phyloP scores from a whole-genome alignment of 192 early-diverging fungal genomes.

The Coemansia sp. region DNA sequence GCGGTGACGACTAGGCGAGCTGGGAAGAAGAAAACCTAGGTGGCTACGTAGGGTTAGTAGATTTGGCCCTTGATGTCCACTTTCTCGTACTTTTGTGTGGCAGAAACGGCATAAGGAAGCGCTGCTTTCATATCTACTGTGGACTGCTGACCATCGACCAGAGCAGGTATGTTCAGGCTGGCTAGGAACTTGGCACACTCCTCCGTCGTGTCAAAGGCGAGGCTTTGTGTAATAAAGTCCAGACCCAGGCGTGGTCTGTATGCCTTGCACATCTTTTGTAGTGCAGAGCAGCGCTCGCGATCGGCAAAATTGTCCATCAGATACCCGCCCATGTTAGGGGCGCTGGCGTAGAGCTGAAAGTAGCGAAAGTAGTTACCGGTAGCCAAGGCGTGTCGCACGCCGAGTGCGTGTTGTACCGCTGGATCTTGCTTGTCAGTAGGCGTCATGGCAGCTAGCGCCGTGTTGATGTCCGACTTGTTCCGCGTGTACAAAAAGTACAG shows the following conservation, averaged over 20 bases:
- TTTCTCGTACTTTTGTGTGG: slow-evolving; percentile 62
- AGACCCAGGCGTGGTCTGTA: slow-evolving; percentile 49
- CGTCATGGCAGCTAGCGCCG: slow-evolving; percentile 73
- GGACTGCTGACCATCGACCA: slow-evolving; percentile 22
- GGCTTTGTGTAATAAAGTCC: slow-evolving; percentile 59
- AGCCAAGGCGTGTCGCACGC: slow-evolving; percentile 75
- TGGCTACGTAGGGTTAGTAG: slow-evolving; percentile 22
- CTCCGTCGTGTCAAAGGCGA: slow-evolving; percentile 61
- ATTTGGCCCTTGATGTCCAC: slow-evolving; percentile 82
- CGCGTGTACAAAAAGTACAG: slow-evolving; percentile 86
- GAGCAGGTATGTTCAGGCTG: slow-evolving; percentile 32
- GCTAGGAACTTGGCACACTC: slow-evolving; percentile 57
- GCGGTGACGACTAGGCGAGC: background rate
- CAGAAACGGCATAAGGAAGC: slow-evolving; percentile 48
- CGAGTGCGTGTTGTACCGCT: slow-evolving; percentile 76
- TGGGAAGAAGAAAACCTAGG: background rate
- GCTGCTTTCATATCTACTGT: slow-evolving; percentile 63
- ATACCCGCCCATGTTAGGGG: slow-evolving; percentile 86
- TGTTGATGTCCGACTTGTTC: slow-evolving; percentile 84
- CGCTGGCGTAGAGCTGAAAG: slow-evolving; percentile 72
- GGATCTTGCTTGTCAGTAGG: slow-evolving; percentile 61
- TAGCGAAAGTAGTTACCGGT: slow-evolving; percentile 83
- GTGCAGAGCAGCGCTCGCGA: slow-evolving; percentile 77
- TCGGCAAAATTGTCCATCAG: slow-evolving; percentile 91
- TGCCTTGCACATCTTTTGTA: slow-evolving; percentile 76